Evolutionary conservation across 2,329 filamentous ascomycete species (phyloP), one percentile per base, ranked within the genome.

Genomic region (Paecilomyces niveus): DNA sequence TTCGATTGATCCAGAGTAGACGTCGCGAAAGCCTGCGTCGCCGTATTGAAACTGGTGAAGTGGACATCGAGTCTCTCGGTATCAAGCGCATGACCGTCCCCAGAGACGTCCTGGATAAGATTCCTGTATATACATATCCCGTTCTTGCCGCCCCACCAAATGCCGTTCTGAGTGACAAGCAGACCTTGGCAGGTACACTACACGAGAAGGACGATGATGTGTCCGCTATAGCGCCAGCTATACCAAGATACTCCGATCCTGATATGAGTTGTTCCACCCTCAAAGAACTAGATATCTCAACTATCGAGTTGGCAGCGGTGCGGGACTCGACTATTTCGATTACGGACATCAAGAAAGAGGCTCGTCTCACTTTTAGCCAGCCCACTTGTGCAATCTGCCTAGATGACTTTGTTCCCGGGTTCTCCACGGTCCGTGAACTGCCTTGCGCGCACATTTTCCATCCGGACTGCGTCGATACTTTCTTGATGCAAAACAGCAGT

Each of bases 401-500:
- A 0, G 89, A 91, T 57, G 85, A 90, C 59, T 97, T 90, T 68
- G 81, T 88, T 29, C 82, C 85, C 15, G 83, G 84, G 39, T 76
- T 81, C 18, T 88, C 89, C 0, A 83, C 86, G 21, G 92, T 97
- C 57, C 88, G 92, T 57, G 89, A 97, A 73, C 80, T 97, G 2
- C 86, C 90, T 0, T 99, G 94, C 66, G 86, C 89, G 0, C 94
- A 99, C 71, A 93, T 97, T 58, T 99, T 92, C 73, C 93, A 99
- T 64, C 88, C 90, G 0, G 88, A 89, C 63, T 99, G 94, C 68
- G 92, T 97, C 63, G 92, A 97, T 68, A 83, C 87, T 22, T 96
- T 94, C 67, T 79, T 97, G 11, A 81, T 83, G 51, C 81, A 86
- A 57, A 88, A 88, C 69, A 95, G 89, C 69, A 95, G 90, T 18